Evolutionary conservation across 2,329 filamentous ascomycete species (phyloP).

Genomic region (Aspergillus bombycis): DNA sequence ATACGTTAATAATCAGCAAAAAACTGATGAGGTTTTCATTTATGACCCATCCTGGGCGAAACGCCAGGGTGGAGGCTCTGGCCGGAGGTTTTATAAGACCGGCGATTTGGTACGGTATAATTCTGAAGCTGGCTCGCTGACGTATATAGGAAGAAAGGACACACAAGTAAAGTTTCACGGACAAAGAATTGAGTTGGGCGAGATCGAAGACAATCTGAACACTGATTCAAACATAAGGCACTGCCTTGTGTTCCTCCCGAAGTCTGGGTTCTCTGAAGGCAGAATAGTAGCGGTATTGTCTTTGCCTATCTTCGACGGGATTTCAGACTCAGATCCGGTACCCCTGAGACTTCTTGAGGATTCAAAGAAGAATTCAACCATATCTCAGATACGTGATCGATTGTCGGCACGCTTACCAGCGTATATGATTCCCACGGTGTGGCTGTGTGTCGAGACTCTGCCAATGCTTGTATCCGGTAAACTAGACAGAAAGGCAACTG

Average conservation of each 20-base stretch:
- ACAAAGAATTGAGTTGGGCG: slow-evolving; percentile 64
- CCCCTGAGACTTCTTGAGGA: slow-evolving; percentile 30
- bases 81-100: slow-evolving; percentile 45
- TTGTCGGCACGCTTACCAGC: slow-evolving; percentile 43
- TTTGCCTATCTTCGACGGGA: slow-evolving; percentile 23
- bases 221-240: slow-evolving; percentile 36
- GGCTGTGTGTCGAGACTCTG: slow-evolving; percentile 49
- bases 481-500: slow-evolving; percentile 45
- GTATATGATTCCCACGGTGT: slow-evolving; percentile 53
- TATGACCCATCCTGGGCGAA: slow-evolving; percentile 58
- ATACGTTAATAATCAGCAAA: slow-evolving; percentile 62
- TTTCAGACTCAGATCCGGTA: slow-evolving; percentile 20
- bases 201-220: slow-evolving; percentile 49
- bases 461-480: slow-evolving; percentile 52
- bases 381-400: slow-evolving; percentile 33
- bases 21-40: slow-evolving; percentile 63
- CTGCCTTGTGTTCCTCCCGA: slow-evolving; percentile 40
- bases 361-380: slow-evolving; percentile 22
- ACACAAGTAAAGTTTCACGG: slow-evolving; percentile 71
- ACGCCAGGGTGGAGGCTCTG: slow-evolving; percentile 32
- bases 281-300: slow-evolving; percentile 39
- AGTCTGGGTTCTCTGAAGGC: slow-evolving; percentile 37
- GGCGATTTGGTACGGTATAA: slow-evolving; percentile 46
- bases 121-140: slow-evolving; percentile 38
- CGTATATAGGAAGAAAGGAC: slow-evolving; percentile 63